Base-by-base conservation (phyloP, 176 grass and related monocot species). In the Triticum urartu region DNA sequence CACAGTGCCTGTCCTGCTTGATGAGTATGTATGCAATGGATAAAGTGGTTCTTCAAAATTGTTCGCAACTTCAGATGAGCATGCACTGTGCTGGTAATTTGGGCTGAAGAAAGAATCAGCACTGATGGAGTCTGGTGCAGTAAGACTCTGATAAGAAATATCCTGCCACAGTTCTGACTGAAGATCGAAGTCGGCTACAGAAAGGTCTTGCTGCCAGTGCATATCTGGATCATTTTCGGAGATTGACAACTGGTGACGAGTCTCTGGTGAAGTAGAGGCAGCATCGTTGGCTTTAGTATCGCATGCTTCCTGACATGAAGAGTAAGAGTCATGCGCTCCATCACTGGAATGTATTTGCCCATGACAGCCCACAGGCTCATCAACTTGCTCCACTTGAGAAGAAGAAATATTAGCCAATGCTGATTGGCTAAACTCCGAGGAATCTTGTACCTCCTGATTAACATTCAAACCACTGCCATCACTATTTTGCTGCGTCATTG, bases 391-490 rank as follows among this genome's bases (percentile, higher is more conserved):
- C 68, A 81, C 75, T 68, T 89, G 92, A 76, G 89, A 89, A 26
- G 78, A 91, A 83, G 72, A 80, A 61, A 85, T 63, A 43, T 80
- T 88, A 48, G 52, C 85, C 61, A 91, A 83, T 25, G 92, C 74
- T 28, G 85, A 86, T 88, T 94, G 87, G 64, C 89, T 88, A 65
- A 76, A 83, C 60, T 86, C 85, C 8, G 75, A 88, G 2, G 82
- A 91, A 94, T 89, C 84, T 72, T 91, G 87, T 64, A 86, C 68
- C 35, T 83, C 92, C 66, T 48, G 24, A 67, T 78, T 81, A 56
- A 77, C 73, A 86, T 94, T 90, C 17, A 79, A 64, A 50, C 79
- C 66, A 73, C 78, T 77, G 18, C 80, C 82, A 87, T 87, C 87
- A 69, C 83, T 92, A 60, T 82, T 86, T 81, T 92, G 90, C 30